These are phyloP conservation scores for Solanum medicagineum DNA, from an alignment of 257 asterid genomes.

Conservation along the genomic window DNA sequence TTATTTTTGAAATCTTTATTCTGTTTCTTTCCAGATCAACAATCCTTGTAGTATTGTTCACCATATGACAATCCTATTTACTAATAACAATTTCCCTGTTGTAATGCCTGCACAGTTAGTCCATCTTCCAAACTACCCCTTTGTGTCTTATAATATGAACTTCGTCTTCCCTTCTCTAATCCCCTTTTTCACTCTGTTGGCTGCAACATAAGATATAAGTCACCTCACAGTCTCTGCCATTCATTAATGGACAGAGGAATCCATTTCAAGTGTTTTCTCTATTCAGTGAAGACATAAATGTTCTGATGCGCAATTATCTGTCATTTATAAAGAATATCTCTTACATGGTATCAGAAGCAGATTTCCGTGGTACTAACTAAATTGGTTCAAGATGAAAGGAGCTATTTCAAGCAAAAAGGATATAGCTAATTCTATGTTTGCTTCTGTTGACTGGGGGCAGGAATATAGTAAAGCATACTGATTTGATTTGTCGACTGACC, in stretches of 20 bases:
- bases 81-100: not conserved
- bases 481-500: not conserved
- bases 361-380: not conserved
- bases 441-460: not conserved
- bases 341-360: not conserved
- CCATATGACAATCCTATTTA: not conserved
- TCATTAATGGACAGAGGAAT: not conserved
- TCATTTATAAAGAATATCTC: not conserved
- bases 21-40: not conserved
- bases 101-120: not conserved
- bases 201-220: not conserved
- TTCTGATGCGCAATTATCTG: not conserved
- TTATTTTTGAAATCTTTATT: not conserved
- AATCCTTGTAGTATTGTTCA: not conserved
- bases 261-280: not conserved
- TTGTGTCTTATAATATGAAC: not conserved
- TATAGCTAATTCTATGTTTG: not conserved
- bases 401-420: not conserved
- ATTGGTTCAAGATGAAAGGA: slow-evolving; percentile 1
- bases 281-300: not conserved
- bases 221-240: not conserved
- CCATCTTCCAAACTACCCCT: not conserved
- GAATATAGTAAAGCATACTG: not conserved
- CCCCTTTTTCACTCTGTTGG: not conserved
- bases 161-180: not conserved